A percentile compares a stretch with the other conserved stretches of the same genome.
phyloP scores from a whole-genome alignment of 164 flowering plant species.

The Vitis cinerea region DNA sequence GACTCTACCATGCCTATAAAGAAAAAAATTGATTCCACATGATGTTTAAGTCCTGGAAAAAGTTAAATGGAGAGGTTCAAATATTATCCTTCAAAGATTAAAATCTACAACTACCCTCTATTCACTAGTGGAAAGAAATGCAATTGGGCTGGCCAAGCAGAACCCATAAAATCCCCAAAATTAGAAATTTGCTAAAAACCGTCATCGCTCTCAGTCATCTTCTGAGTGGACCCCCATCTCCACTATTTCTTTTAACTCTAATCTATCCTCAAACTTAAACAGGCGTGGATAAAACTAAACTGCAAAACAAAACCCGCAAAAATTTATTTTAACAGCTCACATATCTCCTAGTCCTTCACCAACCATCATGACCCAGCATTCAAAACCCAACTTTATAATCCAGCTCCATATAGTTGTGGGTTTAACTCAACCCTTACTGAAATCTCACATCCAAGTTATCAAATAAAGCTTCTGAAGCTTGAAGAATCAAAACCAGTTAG shows the following conservation, averaged over 20 bases:
- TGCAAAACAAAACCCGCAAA: not conserved
- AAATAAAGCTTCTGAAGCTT: not conserved
- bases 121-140: not conserved
- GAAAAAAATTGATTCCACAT: too few relatives aligned
- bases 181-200: too few relatives aligned
- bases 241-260: not conserved
- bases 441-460: not conserved
- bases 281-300: not conserved
- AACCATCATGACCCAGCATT: not conserved
- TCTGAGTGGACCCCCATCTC: not conserved
- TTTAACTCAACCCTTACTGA: not conserved
- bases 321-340: not conserved
- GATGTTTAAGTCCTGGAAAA: too few relatives aligned
- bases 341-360: not conserved
- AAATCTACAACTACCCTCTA: not conserved
- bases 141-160: not conserved
- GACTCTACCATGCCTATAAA: too few relatives aligned
- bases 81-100: not conserved
- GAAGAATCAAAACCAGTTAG: not conserved
- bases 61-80: not conserved
- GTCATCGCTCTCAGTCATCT: not conserved
- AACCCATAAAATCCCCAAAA: not conserved
- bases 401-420: not conserved
- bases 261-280: not conserved
- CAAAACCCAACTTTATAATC: not conserved